phyloP scores from a whole-genome alignment of 257 asterid genomes.

The Solanum boliviense region DNA sequence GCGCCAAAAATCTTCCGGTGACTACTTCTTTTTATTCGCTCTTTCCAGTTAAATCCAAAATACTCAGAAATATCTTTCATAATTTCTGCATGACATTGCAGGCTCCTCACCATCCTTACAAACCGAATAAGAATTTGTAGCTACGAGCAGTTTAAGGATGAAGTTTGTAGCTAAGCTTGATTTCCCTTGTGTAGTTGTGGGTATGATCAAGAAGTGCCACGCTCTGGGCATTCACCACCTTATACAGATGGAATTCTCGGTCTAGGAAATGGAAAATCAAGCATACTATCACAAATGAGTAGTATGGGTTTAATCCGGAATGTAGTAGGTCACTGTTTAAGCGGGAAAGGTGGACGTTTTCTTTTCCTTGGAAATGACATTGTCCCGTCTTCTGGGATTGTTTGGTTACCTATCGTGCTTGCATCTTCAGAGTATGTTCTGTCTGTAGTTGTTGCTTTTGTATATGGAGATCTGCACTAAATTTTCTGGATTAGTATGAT shows the following conservation, averaged over 20 bases:
- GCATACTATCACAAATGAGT: conserved; percentile 54
- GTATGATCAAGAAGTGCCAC: conserved; percentile 63
- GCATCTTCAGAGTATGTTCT: conserved; percentile 16
- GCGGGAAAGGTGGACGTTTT: conserved; percentile 69
- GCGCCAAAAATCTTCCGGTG: conserved; percentile 65
- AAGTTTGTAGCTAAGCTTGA: not conserved
- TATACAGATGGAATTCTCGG: conserved; percentile 89
- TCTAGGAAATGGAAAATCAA: conserved; percentile 72
- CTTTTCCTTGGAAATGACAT: conserved; percentile 78
- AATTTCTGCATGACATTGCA: conserved; percentile 10
- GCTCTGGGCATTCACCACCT: conserved; percentile 29
- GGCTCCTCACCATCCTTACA: conserved; percentile 83
- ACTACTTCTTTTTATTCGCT: not conserved
- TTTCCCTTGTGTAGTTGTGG: conserved; percentile 52
- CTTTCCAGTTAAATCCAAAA: not conserved
- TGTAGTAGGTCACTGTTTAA: conserved; percentile 79
- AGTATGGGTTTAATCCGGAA: conserved; percentile 43
- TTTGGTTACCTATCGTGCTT: conserved; percentile 21
- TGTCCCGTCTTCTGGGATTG: conserved; percentile 30
- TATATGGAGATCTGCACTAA: not conserved
- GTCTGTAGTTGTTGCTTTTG: not conserved
- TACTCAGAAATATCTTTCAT: not conserved
- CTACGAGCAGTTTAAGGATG: no score
- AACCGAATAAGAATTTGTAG: conserved; percentile 39
- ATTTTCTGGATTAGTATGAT: not conserved